Conservation (phyloP, 495 filamentous ascomycete genomes). For the Penicillium atrosanguineum region DNA sequence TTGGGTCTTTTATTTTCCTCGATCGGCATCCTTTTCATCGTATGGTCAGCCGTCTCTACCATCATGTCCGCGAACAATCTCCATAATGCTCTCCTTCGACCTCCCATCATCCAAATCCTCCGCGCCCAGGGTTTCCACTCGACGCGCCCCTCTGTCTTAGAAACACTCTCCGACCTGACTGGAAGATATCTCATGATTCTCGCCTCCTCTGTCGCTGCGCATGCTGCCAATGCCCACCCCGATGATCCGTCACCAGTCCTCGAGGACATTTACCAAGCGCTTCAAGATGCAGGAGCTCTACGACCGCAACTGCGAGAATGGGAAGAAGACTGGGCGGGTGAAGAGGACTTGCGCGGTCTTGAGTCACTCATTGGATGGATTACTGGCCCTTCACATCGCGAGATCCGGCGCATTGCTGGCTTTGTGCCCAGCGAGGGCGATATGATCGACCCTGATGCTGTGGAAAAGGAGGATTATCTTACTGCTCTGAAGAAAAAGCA, state of each 20-base stretch:
- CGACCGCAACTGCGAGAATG: slow-evolving; percentile 56
- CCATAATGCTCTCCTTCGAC: slow-evolving; percentile 75
- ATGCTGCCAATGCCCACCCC: slow-evolving; percentile 57
- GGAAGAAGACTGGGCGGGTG: slow-evolving; percentile 57
- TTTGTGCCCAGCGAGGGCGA: slow-evolving; percentile 45
- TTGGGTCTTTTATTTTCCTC: neutral
- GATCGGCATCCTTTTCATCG: neutral
- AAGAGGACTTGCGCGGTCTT: slow-evolving; percentile 72
- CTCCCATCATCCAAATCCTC: slow-evolving; percentile 79
- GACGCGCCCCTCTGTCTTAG: slow-evolving; percentile 70
- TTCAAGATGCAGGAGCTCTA: slow-evolving; percentile 72
- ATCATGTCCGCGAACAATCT: slow-evolving; percentile 50
- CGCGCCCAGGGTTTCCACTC: slow-evolving; percentile 82
- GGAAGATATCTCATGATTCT: slow-evolving; percentile 71
- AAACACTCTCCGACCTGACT: slow-evolving; percentile 73
- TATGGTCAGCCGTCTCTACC: neutral
- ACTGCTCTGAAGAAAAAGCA: slow-evolving; percentile 79
- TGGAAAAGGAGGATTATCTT: slow-evolving; percentile 70
- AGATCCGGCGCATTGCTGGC: slow-evolving; percentile 70
- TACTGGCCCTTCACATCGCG: slow-evolving; percentile 59
- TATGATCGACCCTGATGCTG: slow-evolving; percentile 43
- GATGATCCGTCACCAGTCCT: slow-evolving; percentile 52
- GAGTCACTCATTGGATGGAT: slow-evolving; percentile 74
- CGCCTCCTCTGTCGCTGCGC: slow-evolving; percentile 56
- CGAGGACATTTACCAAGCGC: slow-evolving; percentile 77